phyloP scores from a whole-genome alignment of 352 stramenopile species.

The Phytophthora pistaciae region DNA sequence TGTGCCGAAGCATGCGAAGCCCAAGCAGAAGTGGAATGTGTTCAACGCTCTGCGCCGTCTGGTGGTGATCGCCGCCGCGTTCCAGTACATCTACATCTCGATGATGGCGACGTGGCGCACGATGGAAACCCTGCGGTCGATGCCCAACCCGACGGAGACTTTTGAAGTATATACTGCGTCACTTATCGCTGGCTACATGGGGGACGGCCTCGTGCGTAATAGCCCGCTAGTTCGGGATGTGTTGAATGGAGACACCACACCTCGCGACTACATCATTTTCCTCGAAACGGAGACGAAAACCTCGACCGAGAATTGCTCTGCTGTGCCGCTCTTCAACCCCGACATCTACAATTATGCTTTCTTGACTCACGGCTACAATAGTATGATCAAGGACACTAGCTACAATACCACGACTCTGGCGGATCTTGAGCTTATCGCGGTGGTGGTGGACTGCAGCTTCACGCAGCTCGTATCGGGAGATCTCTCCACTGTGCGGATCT shows the following conservation, averaged over 20 bases:
- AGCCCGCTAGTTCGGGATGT: slow-evolving; percentile 32
- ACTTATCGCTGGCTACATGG: slow-evolving; percentile 34
- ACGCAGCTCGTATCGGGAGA: slow-evolving; percentile 10
- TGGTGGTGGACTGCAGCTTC: slow-evolving; percentile 42
- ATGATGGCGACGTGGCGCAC: slow-evolving; percentile 21
- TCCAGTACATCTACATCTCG: slow-evolving; percentile 34
- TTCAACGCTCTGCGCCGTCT: slow-evolving; percentile 30
- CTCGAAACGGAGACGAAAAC: slow-evolving; percentile 22
- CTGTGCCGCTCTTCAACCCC: neutral
- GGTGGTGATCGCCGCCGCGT: slow-evolving; percentile 23
- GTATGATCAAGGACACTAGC: slow-evolving; percentile 18
- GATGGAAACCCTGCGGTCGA: slow-evolving; percentile 18
- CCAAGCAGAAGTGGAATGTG: neutral
- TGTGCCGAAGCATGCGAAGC: slow-evolving; percentile 1
- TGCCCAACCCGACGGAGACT: slow-evolving; percentile 10
- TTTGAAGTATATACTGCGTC: neutral
- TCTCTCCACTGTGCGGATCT: slow-evolving; percentile 9
- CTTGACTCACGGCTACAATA: slow-evolving; percentile 29
- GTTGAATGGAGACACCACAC: slow-evolving; percentile 25
- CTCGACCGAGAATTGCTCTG: slow-evolving; percentile 19
- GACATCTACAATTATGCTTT: slow-evolving; percentile 37
- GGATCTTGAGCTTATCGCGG: slow-evolving; percentile 36
- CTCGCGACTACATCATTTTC: slow-evolving; percentile 35
- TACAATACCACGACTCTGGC: slow-evolving; percentile 43
- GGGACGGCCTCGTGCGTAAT: slow-evolving; percentile 18